Conservation (phyloP, 768 basidiomycete species). For the Lentinula lateritia region DNA sequence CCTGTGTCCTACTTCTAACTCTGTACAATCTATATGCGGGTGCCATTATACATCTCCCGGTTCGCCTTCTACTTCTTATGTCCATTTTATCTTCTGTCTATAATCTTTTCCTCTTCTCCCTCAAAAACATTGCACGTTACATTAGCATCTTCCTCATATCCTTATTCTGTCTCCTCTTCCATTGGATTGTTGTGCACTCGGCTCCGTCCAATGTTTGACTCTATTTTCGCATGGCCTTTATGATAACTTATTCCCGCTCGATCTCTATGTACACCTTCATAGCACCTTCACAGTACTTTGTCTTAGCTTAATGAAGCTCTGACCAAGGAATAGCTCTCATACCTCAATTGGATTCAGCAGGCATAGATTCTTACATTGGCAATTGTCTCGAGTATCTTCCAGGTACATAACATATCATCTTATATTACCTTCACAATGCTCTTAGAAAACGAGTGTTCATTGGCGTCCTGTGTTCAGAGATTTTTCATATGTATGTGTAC, state of each 20-base stretch:
- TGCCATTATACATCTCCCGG: background rate
- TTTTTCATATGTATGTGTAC: background rate
- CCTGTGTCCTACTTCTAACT: background rate
- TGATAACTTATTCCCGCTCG: background rate
- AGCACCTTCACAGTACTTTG: background rate
- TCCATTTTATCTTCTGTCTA: background rate
- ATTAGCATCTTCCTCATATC: constrained; percentile 1
- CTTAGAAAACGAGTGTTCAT: no score
- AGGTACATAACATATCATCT: no score
- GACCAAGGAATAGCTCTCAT: background rate
- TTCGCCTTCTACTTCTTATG: background rate
- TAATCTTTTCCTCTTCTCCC: background rate
- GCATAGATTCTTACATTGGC: no score
- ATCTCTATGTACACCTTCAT: background rate
- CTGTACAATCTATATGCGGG: background rate
- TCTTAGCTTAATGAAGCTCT: background rate
- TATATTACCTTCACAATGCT: no score
- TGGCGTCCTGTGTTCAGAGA: no score
- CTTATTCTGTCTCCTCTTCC: background rate
- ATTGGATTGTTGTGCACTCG: background rate
- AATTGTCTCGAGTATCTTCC: no score
- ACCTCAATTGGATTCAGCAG: no score
- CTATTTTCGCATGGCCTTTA: background rate
- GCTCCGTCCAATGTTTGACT: background rate
- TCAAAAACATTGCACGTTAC: background rate